Evolutionary conservation across 73 alveolate species (phyloP), one percentile per base, ranked within the genome.

Genomic region (Paramecium caudatum): DNA sequence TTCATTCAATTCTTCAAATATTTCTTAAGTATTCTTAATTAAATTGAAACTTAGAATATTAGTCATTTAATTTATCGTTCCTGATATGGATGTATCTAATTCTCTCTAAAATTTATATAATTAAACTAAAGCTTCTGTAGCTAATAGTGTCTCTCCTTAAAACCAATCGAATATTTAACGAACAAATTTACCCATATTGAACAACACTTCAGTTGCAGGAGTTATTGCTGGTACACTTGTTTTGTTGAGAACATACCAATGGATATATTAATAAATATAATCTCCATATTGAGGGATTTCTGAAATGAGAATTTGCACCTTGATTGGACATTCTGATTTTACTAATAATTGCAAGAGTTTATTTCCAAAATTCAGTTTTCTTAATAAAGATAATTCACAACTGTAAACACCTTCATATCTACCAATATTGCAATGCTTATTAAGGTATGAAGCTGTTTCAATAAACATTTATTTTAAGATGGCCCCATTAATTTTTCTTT

Each of bases 1-100:
- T 45, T 74, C 88, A 45, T 74, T 74, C 12, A 74, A 74, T 25
- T 74, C 88, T 17, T 74, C 88, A 41, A 74, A 74, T 3, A 74
- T 74, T 25, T 74, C 88, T 41, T 74, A 17, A 21, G 88, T 74
- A 5, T 37, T 25, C n/a, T 74, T 74, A 17, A 74, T 45, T 41
- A 74, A 39, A 5, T 45, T 21, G 43, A 41, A 74, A 5, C 47
- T 37, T 16, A 74, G 10, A 8, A 27, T 37, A 41, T 45, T 45
- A 8, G 88, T 19, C 88, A 74, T 27, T 74, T 74, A 15, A 41
- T 74, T 74, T 15, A 36, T 13, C 15, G 16, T 6, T 65, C 34
- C 47, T 13, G 27, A 33, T 36, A 74, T n/a, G 6, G 55, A 63
- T 5, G 32, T n/a, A 41, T 74, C 88, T 13, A 74, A 41, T 19